phyloP scores from a whole-genome alignment of 345 rosid species.

The Laguncularia racemosa region DNA sequence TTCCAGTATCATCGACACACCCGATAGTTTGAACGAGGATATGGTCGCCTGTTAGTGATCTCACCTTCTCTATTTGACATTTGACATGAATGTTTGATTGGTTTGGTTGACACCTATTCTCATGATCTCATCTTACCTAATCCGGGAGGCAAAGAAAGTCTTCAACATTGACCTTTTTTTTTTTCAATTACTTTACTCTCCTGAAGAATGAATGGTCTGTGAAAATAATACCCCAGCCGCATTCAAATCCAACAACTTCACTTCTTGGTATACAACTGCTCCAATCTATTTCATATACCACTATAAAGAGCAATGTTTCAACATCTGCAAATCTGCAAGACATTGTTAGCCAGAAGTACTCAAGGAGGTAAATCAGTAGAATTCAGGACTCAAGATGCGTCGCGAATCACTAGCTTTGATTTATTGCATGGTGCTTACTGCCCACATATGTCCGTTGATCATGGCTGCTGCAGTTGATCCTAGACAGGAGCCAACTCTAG shows the following conservation, averaged over 20 bases:
- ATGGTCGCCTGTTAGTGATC: too few species aligned
- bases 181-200: too few species aligned
- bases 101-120: too few species aligned
- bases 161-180: too few species aligned
- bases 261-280: conserved; percentile 5
- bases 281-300: conserved; percentile 1
- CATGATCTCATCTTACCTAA: too few species aligned
- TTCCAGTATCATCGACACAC: too few species aligned
- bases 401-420: not conserved
- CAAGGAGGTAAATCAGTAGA: too few species aligned
- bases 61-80: too few species aligned
- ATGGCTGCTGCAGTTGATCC: not conserved
- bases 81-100: too few species aligned
- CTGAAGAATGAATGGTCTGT: too few species aligned
- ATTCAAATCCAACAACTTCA: conserved; percentile 7
- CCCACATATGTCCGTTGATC: not conserved
- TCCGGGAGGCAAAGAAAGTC: too few species aligned
- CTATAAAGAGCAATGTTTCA: conserved; percentile 6
- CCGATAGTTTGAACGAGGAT: too few species aligned
- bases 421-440: not conserved
- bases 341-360: not conserved
- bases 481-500: conserved; percentile 44
- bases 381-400: conserved; percentile 9
- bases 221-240: not conserved
- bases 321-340: not conserved